Evolutionary conservation across 169 alveolate species (phyloP), one percentile per base, ranked within the genome.

Genomic region (Cryptosporidium sp.): DNA sequence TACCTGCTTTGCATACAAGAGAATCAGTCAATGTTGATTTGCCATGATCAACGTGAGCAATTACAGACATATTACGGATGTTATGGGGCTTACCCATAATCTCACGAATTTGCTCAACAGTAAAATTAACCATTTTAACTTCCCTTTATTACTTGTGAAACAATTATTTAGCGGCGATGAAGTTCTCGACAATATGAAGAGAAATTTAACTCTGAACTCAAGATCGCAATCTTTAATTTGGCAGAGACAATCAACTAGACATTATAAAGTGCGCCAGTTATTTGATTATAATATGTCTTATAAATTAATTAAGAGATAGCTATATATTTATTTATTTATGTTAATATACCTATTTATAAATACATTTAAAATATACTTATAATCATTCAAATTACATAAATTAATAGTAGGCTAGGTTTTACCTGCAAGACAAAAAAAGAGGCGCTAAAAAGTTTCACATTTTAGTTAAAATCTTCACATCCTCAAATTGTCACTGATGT

Each of bases 11-110:
- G 91, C 98, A 96, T 86, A 98, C 98, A 93, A 98, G 93, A 35
- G 99, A 98, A 85, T 98, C 99, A 39, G 99, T 98, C 80, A 98
- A 92, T 71, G 99, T 98, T 75, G 99, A 97, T 93, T 98, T 98
- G 51, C 99, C 99, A 97, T 98, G 99, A 92, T 98, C 99, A 95
- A 98, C 99, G 95, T 98, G 99, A 80, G 99, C 99, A 91, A 98
- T 98, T 93, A 98, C 99, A 74, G 99, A 97, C 99, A 98, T 98
- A 95, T 98, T 98, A 93, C 99, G 97, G 93, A 98, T 98, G 93
- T 98, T 96, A 87, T 97, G 96, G 94, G 99, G 97, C 93, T 97
- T 97, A 94, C 98, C 99, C 99, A 98, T 98, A 93, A 97, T 97
- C 92, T 96, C 99, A 86, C 99, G 97, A 94, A 98, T 97, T 95